Evolutionary conservation across 306 rosid species (phyloP).

Genomic region (Acacia acuminata): DNA sequence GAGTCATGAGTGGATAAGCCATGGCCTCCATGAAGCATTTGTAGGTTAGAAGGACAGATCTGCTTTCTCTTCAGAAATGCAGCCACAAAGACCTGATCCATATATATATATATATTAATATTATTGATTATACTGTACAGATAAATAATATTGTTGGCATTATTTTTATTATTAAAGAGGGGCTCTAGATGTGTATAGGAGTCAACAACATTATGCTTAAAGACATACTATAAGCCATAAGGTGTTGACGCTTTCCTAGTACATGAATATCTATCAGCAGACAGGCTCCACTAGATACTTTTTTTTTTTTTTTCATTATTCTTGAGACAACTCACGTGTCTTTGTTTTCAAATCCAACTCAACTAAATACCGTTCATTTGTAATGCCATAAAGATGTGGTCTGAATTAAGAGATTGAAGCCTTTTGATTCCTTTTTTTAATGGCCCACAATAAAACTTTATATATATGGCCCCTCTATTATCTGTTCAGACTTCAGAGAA

Average conservation of each 20-base stretch:
- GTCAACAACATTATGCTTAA: conserved; percentile 7
- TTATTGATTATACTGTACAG: background rate
- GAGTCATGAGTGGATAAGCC: background rate
- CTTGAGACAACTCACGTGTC: conserved; percentile 22
- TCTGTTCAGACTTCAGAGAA: background rate
- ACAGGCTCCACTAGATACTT: background rate
- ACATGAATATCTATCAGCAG: conserved; percentile 32
- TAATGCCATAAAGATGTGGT: background rate
- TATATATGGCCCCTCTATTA: background rate
- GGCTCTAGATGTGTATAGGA: background rate
- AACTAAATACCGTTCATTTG: background rate
- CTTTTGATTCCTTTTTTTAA: background rate
- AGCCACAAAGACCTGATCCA: conserved; percentile 83
- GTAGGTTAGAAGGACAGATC: conserved; percentile 59
- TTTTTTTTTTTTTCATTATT: conserved; percentile 1
- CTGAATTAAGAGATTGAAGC: background rate
- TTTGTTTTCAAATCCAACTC: background rate
- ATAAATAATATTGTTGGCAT: background rate
- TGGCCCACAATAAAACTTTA: background rate
- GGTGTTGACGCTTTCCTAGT: background rate
- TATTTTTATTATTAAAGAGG: background rate
- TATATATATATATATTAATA: background rate
- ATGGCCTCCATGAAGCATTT: conserved; percentile 65
- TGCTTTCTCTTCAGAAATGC: conserved; percentile 77
- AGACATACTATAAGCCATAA: background rate